phyloP scores from a whole-genome alignment of 441 rosid species.

The Gossypium gossypioides region DNA sequence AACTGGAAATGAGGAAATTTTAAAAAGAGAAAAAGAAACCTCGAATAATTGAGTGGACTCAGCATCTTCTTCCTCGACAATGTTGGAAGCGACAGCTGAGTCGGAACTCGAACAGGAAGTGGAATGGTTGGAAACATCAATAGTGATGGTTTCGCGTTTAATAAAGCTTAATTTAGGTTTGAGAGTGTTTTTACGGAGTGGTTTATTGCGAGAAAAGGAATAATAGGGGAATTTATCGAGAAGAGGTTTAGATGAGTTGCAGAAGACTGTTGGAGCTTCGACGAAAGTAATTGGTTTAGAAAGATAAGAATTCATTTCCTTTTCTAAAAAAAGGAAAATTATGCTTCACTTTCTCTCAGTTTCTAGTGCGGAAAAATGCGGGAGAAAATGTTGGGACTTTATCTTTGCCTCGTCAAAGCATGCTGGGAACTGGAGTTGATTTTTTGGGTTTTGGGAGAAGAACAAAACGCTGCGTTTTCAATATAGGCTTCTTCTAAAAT shows the following conservation, averaged over 20 bases:
- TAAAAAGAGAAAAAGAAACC: conserved; percentile 22
- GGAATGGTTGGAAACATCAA: conserved; percentile 23
- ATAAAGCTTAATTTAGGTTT: conserved; percentile 21
- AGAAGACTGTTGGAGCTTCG: conserved; percentile 21
- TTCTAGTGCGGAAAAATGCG: conserved; percentile 2
- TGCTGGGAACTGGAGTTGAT: background rate
- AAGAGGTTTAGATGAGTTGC: conserved; percentile 16
- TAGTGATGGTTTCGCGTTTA: conserved; percentile 10
- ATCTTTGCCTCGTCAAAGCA: conserved; percentile 4
- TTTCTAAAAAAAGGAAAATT: background rate
- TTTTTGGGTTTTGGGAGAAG: background rate
- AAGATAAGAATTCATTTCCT: conserved; percentile 29
- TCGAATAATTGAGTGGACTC: conserved; percentile 50
- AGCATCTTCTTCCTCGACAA: conserved; percentile 35
- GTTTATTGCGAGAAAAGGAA: conserved; percentile 15
- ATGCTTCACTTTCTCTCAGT: background rate
- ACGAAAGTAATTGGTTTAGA: conserved; percentile 27
- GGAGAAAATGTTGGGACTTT: background rate
- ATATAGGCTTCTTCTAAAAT: background rate
- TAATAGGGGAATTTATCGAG: conserved; percentile 15
- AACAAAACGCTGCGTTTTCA: background rate
- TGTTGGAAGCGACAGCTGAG: conserved; percentile 17
- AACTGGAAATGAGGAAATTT: background rate
- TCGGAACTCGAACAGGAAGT: conserved; percentile 28
- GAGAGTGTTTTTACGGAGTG: conserved; percentile 16